Evolutionary conservation across 192 early-diverging fungal genomes (phyloP).

Genomic region (Linderina pennispora): DNA sequence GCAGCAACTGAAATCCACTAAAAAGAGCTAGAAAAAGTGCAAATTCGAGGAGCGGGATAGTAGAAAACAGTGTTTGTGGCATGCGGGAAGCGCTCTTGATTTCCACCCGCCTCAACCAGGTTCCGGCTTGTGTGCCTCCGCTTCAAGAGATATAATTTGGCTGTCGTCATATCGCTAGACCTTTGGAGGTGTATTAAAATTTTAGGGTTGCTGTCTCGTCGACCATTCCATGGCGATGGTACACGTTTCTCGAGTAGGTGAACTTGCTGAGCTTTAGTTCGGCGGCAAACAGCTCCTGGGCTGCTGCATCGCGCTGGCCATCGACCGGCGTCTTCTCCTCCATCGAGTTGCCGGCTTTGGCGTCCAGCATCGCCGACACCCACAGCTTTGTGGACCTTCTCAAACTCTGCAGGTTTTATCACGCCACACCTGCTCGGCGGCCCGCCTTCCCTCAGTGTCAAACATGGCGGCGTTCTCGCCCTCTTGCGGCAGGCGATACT

Average conservation of each 20-base stretch:
- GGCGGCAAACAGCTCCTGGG: constrained; percentile 8
- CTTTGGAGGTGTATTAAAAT: no score
- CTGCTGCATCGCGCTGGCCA: constrained; percentile 12
- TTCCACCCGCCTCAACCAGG: no score
- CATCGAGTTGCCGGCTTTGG: neutral
- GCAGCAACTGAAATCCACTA: neutral
- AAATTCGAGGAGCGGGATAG: neutral
- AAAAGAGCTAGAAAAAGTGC: neutral
- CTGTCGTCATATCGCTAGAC: no score
- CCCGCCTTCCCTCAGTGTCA: constrained; percentile 15
- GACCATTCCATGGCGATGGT: constrained; percentile 17
- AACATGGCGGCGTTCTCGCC: constrained; percentile 26
- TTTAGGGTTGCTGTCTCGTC: constrained; percentile 11
- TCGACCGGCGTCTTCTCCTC: neutral
- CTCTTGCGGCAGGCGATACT: constrained; percentile 17
- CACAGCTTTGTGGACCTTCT: constrained; percentile 22
- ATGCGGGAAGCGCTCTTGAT: no score
- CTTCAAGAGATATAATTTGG: no score
- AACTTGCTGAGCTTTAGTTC: constrained; percentile 25
- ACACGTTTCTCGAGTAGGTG: constrained; percentile 16
- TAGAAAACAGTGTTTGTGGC: neutral
- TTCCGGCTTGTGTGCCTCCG: neutral
- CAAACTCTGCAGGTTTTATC: constrained; percentile 14
- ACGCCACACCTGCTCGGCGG: constrained; percentile 28
- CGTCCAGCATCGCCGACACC: constrained; percentile 6